These are phyloP conservation scores for Raffaelea deltoideospora DNA, from an alignment of 2,329 filamentous ascomycete species.

Conservation along the genomic window DNA sequence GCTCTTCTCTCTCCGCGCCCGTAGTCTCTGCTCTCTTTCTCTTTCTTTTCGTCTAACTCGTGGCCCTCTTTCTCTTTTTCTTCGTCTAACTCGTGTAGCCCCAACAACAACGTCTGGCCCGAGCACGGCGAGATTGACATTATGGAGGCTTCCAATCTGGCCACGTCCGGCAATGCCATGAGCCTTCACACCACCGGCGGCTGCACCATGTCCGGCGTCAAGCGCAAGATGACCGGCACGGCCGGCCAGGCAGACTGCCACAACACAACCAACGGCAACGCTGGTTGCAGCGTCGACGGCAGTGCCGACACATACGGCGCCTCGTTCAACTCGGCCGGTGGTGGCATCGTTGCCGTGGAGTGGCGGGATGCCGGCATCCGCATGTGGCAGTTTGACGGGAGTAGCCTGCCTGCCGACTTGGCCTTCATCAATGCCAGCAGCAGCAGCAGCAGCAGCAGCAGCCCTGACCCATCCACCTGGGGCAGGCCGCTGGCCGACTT, in stretches of 20 bases:
- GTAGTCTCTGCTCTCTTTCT: not conserved
- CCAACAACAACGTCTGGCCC: constrained; percentile 27
- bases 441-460: constrained; percentile 28
- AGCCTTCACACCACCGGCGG: constrained; percentile 40
- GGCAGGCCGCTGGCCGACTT: constrained; percentile 49
- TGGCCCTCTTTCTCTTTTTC: not conserved
- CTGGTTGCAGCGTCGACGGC: constrained; percentile 40
- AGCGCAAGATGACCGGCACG: constrained; percentile 35
- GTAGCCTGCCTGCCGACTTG: constrained; percentile 32
- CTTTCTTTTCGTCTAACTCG: not conserved
- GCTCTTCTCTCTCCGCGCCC: not conserved
- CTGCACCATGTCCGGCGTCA: constrained; percentile 36
- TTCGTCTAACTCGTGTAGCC: constrained; percentile 30
- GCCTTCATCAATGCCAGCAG: too few relatives aligned
- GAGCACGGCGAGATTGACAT: constrained; percentile 29
- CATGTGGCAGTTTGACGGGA: constrained; percentile 43
- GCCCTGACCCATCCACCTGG: constrained; percentile 47
- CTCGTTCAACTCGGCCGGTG: constrained; percentile 35
- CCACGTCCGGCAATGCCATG: constrained; percentile 38
- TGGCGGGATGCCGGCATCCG: constrained; percentile 45
- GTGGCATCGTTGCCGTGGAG: constrained; percentile 47
- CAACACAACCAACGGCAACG: constrained; percentile 26
- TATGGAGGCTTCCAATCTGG: constrained; percentile 26
- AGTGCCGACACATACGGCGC: constrained; percentile 29
- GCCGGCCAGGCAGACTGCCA: constrained; percentile 30